Evolutionary conservation across 108 stramenopile genomes (phyloP).

Genomic region (Asterionellopsis glacialis): DNA sequence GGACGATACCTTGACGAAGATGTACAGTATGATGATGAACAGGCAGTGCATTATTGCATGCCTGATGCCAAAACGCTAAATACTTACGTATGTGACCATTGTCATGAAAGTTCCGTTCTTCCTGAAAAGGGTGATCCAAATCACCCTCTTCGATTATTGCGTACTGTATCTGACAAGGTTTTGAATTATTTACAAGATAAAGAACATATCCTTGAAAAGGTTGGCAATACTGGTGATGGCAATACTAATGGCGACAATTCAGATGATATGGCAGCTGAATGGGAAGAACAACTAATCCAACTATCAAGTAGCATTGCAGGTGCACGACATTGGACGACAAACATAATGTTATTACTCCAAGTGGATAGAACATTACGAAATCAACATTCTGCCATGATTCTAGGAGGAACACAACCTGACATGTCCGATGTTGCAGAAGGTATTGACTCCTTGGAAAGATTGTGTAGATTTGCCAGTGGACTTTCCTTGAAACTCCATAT

Average conservation of each 20-base stretch:
- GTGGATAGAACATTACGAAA: slow-evolving; percentile 19
- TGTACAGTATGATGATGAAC: slow-evolving; percentile 74
- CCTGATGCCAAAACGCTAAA: neutral
- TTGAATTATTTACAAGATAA: slow-evolving; percentile 19
- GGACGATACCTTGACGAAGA: slow-evolving; percentile 70
- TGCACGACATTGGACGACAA: slow-evolving; percentile 60
- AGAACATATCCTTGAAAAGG: neutral
- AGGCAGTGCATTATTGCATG: slow-evolving; percentile 44
- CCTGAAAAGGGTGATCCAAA: neutral
- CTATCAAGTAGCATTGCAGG: slow-evolving; percentile 50
- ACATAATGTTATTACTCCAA: slow-evolving; percentile 35
- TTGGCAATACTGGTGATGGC: neutral
- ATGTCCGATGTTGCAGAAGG: slow-evolving; percentile 71
- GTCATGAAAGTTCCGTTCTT: slow-evolving; percentile 12
- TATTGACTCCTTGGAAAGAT: slow-evolving; percentile 53
- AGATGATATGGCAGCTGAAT: slow-evolving; percentile 29
- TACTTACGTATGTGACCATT: neutral
- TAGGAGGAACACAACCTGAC: slow-evolving; percentile 39
- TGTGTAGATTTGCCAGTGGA: slow-evolving; percentile 43
- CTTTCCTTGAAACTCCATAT: slow-evolving; percentile 42
- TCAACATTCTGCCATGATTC: slow-evolving; percentile 27
- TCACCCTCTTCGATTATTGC: slow-evolving; percentile 13
- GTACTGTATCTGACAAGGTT: slow-evolving; percentile 29
- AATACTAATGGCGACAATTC: slow-evolving; percentile 23
- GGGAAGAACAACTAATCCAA: slow-evolving; percentile 31